Percentiles rank a stretch among this genome's conserved stretches.
These are phyloP conservation scores for Neoconidiobolus thromboides DNA, from an alignment of 371 early-diverging fungal species.

Conservation along the genomic window DNA sequence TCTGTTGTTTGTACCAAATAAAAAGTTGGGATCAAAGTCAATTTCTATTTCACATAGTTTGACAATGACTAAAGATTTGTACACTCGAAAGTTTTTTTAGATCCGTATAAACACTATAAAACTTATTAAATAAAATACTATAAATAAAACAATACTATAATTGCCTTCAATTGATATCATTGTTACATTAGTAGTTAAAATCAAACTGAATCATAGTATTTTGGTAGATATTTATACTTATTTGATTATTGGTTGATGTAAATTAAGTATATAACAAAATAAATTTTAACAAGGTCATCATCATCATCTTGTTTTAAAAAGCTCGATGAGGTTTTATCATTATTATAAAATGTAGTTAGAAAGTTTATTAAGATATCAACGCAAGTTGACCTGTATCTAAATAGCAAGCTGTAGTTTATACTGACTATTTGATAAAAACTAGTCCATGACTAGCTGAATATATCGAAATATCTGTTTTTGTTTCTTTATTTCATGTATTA, in stretches of 20 bases:
- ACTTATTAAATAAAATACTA: not conserved
- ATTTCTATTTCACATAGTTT: conserved; percentile 54
- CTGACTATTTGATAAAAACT: no score
- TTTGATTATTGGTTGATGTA: not conserved
- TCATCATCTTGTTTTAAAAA: no score
- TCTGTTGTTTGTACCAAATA: conserved; percentile 49
- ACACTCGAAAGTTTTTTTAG: conserved; percentile 26
- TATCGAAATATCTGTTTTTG: no score
- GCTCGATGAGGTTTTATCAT: no score
- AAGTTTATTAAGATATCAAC: no score
- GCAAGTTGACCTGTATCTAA: no score
- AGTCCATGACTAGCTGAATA: no score
- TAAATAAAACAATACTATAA: not conserved
- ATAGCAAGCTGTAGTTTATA: no score
- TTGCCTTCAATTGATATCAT: not conserved
- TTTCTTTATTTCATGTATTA: no score
- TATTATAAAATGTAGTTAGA: no score
- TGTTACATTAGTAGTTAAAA: not conserved
- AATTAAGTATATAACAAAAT: no score
- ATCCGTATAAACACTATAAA: not conserved
- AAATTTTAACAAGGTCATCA: no score
- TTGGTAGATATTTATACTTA: not conserved
- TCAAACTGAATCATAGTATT: not conserved
- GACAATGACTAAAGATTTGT: conserved; percentile 52
- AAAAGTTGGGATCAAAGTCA: conserved; percentile 31